These are phyloP conservation scores for Akanthomyces lecanii DNA, from an alignment of 2,329 filamentous ascomycete genomes.

Conservation along the genomic window DNA sequence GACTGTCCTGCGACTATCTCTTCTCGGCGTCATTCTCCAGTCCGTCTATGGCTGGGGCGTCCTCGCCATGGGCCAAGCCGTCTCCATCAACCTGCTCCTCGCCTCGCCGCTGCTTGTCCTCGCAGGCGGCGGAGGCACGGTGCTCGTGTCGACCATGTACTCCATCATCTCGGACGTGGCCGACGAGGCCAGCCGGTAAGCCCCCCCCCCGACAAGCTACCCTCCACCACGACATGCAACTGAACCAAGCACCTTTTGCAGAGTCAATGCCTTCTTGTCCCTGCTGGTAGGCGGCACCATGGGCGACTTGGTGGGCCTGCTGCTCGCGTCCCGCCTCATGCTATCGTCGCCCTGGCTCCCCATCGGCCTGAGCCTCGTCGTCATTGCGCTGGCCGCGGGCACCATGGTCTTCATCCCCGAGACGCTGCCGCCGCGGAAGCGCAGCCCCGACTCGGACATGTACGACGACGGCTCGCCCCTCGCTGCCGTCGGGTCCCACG, in stretches of 20 bases:
- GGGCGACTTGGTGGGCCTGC: constrained; percentile 14
- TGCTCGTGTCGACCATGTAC: constrained; percentile 21
- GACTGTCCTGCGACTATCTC: constrained; percentile 8
- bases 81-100: constrained; percentile 13
- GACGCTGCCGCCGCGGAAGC: constrained; percentile 9
- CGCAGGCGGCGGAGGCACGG: constrained; percentile 21
- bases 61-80: constrained; percentile 5
- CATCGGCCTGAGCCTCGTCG: constrained; percentile 9
- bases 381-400: background rate
- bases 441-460: background rate
- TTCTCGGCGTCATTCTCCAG: constrained; percentile 8
- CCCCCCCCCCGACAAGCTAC: background rate
- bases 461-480: background rate
- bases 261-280: constrained; percentile 13
- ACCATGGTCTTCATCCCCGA: constrained; percentile 17
- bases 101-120: constrained; percentile 19
- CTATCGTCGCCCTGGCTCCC: constrained; percentile 16
- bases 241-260: background rate
- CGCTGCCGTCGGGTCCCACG: background rate
- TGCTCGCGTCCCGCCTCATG: constrained; percentile 17
- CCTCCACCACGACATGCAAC: background rate
- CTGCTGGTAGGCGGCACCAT: constrained; percentile 15
- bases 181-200: constrained; percentile 9
- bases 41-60: constrained; percentile 7
- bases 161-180: constrained; percentile 22